A percentile compares a stretch with the other conserved stretches of the same genome.
These are phyloP conservation scores for Sclerotinia minor DNA, from an alignment of 2,329 filamentous ascomycete species.

Conservation along the genomic window DNA sequence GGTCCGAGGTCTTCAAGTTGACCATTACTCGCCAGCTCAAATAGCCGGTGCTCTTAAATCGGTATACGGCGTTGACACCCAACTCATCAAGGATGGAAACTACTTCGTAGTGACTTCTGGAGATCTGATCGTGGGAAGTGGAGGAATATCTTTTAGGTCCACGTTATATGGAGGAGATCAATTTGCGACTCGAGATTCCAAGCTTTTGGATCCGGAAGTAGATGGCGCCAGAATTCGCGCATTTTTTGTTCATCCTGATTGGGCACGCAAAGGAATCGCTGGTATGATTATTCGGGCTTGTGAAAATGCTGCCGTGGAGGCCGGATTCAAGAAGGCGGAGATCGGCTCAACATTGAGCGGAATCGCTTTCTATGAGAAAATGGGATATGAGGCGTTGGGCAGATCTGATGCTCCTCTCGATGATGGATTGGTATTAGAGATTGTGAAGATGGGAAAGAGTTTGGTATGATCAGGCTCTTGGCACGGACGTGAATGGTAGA, in stretches of 20 bases:
- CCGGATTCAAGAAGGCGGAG: constrained; percentile 29
- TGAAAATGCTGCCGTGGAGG: constrained; percentile 26
- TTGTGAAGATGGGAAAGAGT: constrained; percentile 30
- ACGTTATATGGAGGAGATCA: constrained; percentile 31
- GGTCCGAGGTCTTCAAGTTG: constrained; percentile 27
- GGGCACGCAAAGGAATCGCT: constrained; percentile 25
- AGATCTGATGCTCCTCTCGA: constrained; percentile 24
- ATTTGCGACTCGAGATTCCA: constrained; percentile 26
- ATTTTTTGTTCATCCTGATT: constrained; percentile 31
- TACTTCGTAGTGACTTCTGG: constrained; percentile 27
- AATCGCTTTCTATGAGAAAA: constrained; percentile 28
- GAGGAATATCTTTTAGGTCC: constrained; percentile 29
- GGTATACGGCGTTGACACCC: constrained; percentile 30
- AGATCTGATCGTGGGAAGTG: constrained; percentile 25
- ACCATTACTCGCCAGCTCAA: constrained; percentile 25
- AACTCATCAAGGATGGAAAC: constrained; percentile 28
- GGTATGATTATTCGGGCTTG: constrained; percentile 25
- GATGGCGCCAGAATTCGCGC: constrained; percentile 31
- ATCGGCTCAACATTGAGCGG: constrained; percentile 29
- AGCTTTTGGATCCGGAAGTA: constrained; percentile 23
- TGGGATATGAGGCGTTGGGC: constrained; percentile 27
- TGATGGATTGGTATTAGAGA: constrained; percentile 28
- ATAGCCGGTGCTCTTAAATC: constrained; percentile 27
- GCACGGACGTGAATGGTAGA: background rate
- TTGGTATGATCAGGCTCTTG: constrained; percentile 15